These are phyloP conservation scores for Talaromyces sp. DNA, from an alignment of 2,329 filamentous ascomycete species.

Conservation along the genomic window DNA sequence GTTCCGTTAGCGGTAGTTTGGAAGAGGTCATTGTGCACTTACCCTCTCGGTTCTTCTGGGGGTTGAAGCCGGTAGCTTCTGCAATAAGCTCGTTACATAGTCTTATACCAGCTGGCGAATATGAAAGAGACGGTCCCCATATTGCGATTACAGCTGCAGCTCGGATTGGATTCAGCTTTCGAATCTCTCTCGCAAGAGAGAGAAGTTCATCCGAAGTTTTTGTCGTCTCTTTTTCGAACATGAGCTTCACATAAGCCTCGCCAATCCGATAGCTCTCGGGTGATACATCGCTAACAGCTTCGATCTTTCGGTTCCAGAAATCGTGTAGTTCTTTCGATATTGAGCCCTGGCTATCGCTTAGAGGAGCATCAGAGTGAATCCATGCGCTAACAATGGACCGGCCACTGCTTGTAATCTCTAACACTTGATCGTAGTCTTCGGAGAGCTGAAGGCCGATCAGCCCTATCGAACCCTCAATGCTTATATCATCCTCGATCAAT, in stretches of 20 bases:
- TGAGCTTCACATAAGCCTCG: constrained; percentile 37
- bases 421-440: constrained; percentile 50
- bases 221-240: constrained; percentile 26
- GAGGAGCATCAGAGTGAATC: constrained; percentile 25
- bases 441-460: constrained; percentile 46
- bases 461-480: constrained; percentile 51
- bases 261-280: constrained; percentile 35
- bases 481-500: constrained; percentile 57
- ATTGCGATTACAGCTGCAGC: constrained; percentile 47
- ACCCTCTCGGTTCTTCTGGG: constrained; percentile 42
- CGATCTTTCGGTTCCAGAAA: constrained; percentile 34
- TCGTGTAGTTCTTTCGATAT: constrained; percentile 21
- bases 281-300: constrained; percentile 25
- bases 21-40: constrained; percentile 13
- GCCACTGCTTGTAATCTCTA: constrained; percentile 50
- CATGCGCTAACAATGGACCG: constrained; percentile 45
- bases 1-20: constrained; percentile 12
- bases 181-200: constrained; percentile 31
- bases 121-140: constrained; percentile 45
- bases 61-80: constrained; percentile 53
- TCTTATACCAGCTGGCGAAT: constrained; percentile 45
- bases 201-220: constrained; percentile 28
- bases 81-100: constrained; percentile 59
- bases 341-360: constrained; percentile 14
- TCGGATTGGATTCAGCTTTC: constrained; percentile 41